phyloP scores from a whole-genome alignment of 331 rosid genomes.

The Phaseolus coccineus region DNA sequence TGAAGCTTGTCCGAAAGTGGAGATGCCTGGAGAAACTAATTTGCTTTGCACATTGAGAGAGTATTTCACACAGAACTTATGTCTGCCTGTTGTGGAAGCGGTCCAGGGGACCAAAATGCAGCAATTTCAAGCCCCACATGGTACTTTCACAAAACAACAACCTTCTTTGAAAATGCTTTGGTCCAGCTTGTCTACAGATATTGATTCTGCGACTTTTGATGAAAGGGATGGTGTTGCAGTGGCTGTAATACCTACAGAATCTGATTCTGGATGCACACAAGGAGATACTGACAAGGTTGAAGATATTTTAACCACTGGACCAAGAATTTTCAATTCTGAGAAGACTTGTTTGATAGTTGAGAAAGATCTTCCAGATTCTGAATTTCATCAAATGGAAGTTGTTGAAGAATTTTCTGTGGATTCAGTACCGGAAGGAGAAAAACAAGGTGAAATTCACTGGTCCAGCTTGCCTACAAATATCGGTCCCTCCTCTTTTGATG shows the following conservation, averaged over 20 bases:
- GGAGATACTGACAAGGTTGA: conserved; percentile 26
- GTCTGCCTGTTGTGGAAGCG: conserved; percentile 36
- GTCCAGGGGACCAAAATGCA: conserved; percentile 33
- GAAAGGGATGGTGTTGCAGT: not conserved
- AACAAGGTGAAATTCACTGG: conserved; percentile 9
- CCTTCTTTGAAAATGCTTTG: conserved; percentile 5
- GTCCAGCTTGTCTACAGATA: conserved; percentile 16
- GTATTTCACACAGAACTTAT: conserved; percentile 38
- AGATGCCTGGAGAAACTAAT: conserved; percentile 37
- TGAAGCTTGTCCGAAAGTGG: conserved; percentile 33
- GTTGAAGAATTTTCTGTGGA: conserved; percentile 40
- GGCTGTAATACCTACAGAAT: conserved; percentile 36
- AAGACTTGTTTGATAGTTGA: conserved; percentile 24
- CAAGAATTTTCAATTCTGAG: conserved; percentile 36
- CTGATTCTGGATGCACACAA: conserved; percentile 18
- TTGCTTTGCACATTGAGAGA: conserved; percentile 42
- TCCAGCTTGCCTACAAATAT: conserved; percentile 21
- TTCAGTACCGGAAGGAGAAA: conserved; percentile 16
- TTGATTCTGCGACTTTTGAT: conserved; percentile 34
- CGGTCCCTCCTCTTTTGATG: conserved; percentile 29
- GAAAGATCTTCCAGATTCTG: conserved; percentile 37
- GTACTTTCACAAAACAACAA: not conserved
- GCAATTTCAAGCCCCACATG: not conserved
- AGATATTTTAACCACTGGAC: conserved; percentile 27
- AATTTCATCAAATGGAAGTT: conserved; percentile 40